A percentile compares a stretch with the other conserved stretches of the same genome.
Conservation (phyloP, 2,329 filamentous ascomycete species). For the Alternaria sp. region DNA sequence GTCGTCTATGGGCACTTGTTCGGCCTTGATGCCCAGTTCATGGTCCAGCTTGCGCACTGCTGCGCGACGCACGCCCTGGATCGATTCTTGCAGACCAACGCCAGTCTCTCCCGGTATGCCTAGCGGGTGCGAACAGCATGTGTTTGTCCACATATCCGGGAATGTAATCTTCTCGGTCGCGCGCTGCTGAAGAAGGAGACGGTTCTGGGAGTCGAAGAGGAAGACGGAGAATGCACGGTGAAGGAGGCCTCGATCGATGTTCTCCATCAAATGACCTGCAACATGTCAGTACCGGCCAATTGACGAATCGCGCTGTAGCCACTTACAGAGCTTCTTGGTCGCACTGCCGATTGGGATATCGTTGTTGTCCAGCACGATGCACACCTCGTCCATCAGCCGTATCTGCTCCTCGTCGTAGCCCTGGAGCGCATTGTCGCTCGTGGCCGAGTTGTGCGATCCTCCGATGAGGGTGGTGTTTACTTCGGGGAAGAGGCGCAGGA, state of each 20-base stretch:
- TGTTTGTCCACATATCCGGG: slow-evolving; percentile 99
- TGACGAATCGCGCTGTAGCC: slow-evolving; percentile 1
- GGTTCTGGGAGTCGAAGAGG: slow-evolving; percentile 93
- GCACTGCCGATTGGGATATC: slow-evolving; percentile 93
- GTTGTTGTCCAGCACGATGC: slow-evolving; percentile 93
- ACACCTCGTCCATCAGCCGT: slow-evolving; percentile 97
- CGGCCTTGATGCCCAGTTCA: slow-evolving; percentile 88
- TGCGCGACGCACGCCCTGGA: slow-evolving; percentile 88
- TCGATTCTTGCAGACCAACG: slow-evolving; percentile 77
- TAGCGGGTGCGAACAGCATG: slow-evolving; percentile 97
- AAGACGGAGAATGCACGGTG: slow-evolving; percentile 98
- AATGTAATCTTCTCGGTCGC: slow-evolving; percentile 98
- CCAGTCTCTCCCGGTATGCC: slow-evolving; percentile 93
- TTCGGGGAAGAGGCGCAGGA: slow-evolving; percentile 90
- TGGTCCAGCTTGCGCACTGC: slow-evolving; percentile 94
- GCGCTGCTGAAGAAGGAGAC: slow-evolving; percentile 92
- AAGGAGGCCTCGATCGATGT: slow-evolving; percentile 94
- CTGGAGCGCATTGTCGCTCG: slow-evolving; percentile 73
- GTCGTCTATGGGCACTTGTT: slow-evolving; percentile 88
- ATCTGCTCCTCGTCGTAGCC: slow-evolving; percentile 99
- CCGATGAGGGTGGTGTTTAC: slow-evolving; percentile 69
- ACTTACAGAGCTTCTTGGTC: slow-evolving; percentile 96
- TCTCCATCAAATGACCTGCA: slow-evolving; percentile 95
- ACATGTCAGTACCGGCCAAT: slow-evolving; percentile 20
- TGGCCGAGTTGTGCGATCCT: slow-evolving; percentile 67